Evolutionary conservation across 108 stramenopile species (phyloP).

Genomic region (Pseudonitzschia multiseries): DNA sequence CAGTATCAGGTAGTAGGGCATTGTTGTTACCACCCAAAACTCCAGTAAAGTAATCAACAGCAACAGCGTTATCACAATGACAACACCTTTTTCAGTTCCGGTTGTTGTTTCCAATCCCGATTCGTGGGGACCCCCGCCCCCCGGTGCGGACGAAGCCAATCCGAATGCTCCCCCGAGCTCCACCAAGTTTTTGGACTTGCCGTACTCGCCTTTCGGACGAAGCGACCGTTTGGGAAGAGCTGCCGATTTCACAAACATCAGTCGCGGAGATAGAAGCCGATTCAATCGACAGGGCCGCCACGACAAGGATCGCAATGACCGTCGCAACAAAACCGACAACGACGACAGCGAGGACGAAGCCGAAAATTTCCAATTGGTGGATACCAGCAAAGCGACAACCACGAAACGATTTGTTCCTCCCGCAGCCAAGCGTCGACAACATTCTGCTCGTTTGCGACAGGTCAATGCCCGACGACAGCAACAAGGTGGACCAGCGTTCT

Average conservation of each 20-base stretch:
- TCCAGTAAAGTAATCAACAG: neutral
- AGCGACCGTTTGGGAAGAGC: constrained; percentile 84
- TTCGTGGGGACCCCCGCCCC: constrained; percentile 79
- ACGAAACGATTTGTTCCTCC: constrained; percentile 66
- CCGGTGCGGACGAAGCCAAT: constrained; percentile 32
- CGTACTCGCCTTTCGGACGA: constrained; percentile 93
- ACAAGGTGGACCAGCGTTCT: constrained; percentile 18
- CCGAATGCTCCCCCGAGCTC: constrained; percentile 27
- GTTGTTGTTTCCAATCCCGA: constrained; percentile 64
- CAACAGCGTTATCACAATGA: constrained; percentile 19
- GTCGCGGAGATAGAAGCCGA: constrained; percentile 30
- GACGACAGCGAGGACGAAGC: constrained; percentile 78
- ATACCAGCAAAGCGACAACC: constrained; percentile 78
- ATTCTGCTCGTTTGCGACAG: constrained; percentile 62
- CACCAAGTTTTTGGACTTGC: constrained; percentile 75
- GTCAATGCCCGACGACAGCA: constrained; percentile 73
- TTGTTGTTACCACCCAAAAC: neutral
- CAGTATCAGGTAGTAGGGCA: neutral
- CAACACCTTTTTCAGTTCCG: constrained; percentile 67
- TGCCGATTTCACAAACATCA: constrained; percentile 75
- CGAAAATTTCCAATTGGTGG: constrained; percentile 86
- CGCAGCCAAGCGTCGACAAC: constrained; percentile 53
- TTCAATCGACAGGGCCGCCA: constrained; percentile 30
- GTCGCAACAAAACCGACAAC: constrained; percentile 52
- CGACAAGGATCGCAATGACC: constrained; percentile 27